These are phyloP conservation scores for Athelia psychrophila DNA, from an alignment of 1,284 basidiomycete species.

Conservation along the genomic window DNA sequence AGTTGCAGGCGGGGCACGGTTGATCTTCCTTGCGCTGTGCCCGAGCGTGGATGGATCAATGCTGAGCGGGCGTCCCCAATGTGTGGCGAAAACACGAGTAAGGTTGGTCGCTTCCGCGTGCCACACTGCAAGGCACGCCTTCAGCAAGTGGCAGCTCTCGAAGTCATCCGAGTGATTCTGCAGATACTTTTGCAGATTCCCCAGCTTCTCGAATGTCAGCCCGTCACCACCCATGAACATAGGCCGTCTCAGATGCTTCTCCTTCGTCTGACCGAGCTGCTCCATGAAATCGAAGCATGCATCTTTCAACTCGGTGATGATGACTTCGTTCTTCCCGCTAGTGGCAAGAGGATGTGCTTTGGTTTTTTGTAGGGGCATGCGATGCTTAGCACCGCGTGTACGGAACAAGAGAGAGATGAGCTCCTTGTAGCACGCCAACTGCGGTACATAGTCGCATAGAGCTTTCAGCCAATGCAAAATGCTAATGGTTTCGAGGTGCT, in stretches of 20 bases:
- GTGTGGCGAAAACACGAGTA: conserved; percentile 14
- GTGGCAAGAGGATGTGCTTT: conserved; percentile 23
- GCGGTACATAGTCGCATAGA: conserved; percentile 22
- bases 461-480: conserved; percentile 23
- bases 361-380: conserved; percentile 6
- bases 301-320: conserved; percentile 25
- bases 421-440: conserved; percentile 14
- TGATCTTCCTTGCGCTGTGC: conserved; percentile 12
- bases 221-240: conserved; percentile 29
- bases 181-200: conserved; percentile 25
- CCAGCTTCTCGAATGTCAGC: conserved; percentile 28
- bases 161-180: conserved; percentile 23
- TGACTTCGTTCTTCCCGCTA: conserved; percentile 23
- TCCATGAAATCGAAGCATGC: conserved; percentile 25
- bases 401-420: conserved; percentile 18
- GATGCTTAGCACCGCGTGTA: conserved; percentile 14
- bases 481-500: conserved; percentile 20
- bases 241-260: conserved; percentile 11
- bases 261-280: conserved; percentile 23
- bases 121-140: conserved; percentile 21
- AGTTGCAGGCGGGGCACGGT: conserved; percentile 11
- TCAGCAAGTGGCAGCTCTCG: conserved; percentile 16
- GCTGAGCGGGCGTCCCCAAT: conserved; percentile 13
- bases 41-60: conserved; percentile 14
- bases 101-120: conserved; percentile 23